Base-by-base conservation (phyloP, 1,284 basidiomycete species). In the Athelia sp. region DNA sequence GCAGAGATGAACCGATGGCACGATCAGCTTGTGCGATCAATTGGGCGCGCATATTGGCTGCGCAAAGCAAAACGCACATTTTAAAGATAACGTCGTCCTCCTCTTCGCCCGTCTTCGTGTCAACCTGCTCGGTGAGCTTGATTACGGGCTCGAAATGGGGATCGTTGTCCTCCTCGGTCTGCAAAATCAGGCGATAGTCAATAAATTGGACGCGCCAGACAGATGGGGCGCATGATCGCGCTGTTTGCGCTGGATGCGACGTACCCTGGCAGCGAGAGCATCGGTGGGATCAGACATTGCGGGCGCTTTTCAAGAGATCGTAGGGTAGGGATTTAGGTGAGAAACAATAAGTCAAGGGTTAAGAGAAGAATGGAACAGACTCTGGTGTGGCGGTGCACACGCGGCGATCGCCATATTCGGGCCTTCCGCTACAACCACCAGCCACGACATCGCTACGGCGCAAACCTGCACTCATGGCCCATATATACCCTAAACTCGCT, bases 131-230 rank as follows among this genome's bases (percentile, higher is more conserved):
- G n/a, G 93, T 97, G 69, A 99, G 90, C 74, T 86, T 92, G 75
- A 98, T 87, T 55, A 99, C 92, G 44, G 97, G 96, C 74, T 98
- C 95, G 69, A 93, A 99, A 59, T 96, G 90, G 58, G 84, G 83
- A 71, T 96, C 92, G 71, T 81, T 68, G 72, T 95, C 91, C 66
- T 95, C 89, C 59, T 93, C 89, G 74, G 87, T 71, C 56, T 19
- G 47, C 44, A 54, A 48, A 57, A 42, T 14, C 38, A 58, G 53
- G 47, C 53, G 50, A 29, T 53, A 35, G 34, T 24, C 43, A 32
- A 36, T 42, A 46, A 43, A 40, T 40, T 40, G 36, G 19, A 52
- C 43, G 43, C 18, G 18, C 43, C 15, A n/a, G 9, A 8, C 15
- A 44, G 22, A 22, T 26, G 43, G 19, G 21, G 43, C 10, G 18